These are phyloP conservation scores for Neotropicomus parvogracilis DNA, from an alignment of 1,284 basidiomycete species.

Conservation along the genomic window DNA sequence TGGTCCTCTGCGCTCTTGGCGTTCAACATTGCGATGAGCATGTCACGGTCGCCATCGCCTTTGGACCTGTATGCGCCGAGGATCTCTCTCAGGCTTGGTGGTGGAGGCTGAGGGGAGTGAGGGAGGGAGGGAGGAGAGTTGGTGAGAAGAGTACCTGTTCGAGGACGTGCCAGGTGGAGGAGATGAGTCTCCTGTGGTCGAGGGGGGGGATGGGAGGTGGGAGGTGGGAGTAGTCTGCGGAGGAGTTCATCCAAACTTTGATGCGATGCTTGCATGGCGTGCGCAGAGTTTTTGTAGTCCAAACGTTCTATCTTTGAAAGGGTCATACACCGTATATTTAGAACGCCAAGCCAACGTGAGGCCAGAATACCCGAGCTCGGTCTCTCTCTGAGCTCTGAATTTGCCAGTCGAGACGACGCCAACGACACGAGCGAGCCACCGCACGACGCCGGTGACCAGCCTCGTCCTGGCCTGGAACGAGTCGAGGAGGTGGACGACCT, in stretches of 20 bases:
- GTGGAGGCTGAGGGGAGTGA: constrained; percentile 52
- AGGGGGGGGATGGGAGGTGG: constrained; percentile 21
- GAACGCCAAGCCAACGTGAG: constrained; percentile 39
- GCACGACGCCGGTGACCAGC: too few relatives aligned
- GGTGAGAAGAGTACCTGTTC: constrained; percentile 41
- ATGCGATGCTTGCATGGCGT: constrained; percentile 19
- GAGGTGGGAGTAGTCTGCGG: constrained; percentile 25
- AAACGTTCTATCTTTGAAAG: constrained; percentile 39
- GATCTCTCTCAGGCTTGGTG: constrained; percentile 79
- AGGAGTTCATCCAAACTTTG: constrained; percentile 26
- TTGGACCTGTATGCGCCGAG: constrained; percentile 77
- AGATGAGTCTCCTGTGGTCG: constrained; percentile 35
- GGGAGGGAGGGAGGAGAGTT: constrained; percentile 14
- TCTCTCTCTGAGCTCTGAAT: too few relatives aligned
- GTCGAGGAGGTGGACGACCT: neutral
- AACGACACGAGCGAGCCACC: too few relatives aligned
- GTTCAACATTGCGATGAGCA: constrained; percentile 82
- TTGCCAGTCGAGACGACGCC: too few relatives aligned
- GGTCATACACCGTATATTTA: constrained; percentile 32
- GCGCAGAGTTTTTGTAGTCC: constrained; percentile 37
- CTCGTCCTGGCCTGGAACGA: too few relatives aligned
- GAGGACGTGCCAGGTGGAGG: constrained; percentile 44
- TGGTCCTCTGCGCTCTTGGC: constrained; percentile 90
- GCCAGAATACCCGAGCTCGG: constrained; percentile 36
- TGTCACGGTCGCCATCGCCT: constrained; percentile 86